Evolutionary conservation across 2,329 filamentous ascomycete species (phyloP).

Genomic region (Colletotrichum coccodes): DNA sequence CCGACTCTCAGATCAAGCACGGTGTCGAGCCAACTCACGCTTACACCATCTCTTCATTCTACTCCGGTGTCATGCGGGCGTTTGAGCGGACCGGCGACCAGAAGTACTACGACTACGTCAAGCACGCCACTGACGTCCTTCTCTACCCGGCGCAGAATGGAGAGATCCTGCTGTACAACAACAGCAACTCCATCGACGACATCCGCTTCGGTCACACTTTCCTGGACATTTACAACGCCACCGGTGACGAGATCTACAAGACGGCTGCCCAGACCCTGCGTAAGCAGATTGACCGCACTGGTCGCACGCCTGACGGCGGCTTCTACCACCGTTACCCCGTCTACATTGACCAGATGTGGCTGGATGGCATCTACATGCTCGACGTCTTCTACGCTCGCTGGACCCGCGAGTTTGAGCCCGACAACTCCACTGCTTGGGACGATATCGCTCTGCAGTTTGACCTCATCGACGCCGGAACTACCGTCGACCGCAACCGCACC

Average conservation of each 20-base stretch:
- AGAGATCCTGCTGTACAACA: slow-evolving; percentile 29
- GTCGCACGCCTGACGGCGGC: slow-evolving; percentile 23
- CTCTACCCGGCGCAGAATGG: slow-evolving; percentile 37
- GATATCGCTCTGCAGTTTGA: slow-evolving; percentile 55
- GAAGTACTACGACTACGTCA: slow-evolving; percentile 39
- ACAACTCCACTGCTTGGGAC: slow-evolving; percentile 48
- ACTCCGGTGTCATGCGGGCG: slow-evolving; percentile 37
- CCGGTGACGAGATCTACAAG: slow-evolving; percentile 32
- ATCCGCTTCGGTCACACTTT: slow-evolving; percentile 33
- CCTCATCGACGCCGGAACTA: slow-evolving; percentile 50
- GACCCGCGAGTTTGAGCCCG: slow-evolving; percentile 37
- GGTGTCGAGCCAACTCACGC: slow-evolving; percentile 39
- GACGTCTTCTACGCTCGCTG: slow-evolving; percentile 46
- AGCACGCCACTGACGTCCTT: slow-evolving; percentile 36
- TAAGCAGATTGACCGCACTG: slow-evolving; percentile 29
- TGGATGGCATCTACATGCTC: slow-evolving; percentile 60
- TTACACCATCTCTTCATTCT: slow-evolving; percentile 40
- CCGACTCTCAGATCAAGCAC: slow-evolving; percentile 40
- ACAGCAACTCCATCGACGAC: slow-evolving; percentile 33
- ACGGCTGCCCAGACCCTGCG: slow-evolving; percentile 22
- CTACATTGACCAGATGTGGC: slow-evolving; percentile 39
- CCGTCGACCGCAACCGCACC: slow-evolving; percentile 44
- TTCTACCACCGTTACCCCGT: slow-evolving; percentile 37
- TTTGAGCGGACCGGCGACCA: slow-evolving; percentile 37
- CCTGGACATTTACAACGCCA: slow-evolving; percentile 25